Evolutionary conservation across 345 rosid species (phyloP), one percentile per base, ranked within the genome.

Genomic region (Heritiera littoralis): DNA sequence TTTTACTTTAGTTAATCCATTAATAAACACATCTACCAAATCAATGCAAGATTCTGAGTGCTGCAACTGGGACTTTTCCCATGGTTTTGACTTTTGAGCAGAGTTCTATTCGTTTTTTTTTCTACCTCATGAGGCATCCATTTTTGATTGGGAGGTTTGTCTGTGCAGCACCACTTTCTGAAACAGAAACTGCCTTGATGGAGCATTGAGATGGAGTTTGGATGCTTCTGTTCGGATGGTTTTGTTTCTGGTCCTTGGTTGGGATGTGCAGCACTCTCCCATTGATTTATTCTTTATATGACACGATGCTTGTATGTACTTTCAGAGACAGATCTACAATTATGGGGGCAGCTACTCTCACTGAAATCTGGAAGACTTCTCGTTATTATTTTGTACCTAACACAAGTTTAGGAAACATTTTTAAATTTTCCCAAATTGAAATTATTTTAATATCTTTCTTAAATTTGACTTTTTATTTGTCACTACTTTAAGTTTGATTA

Each of bases 111-210:
- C 10, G 63, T 38, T 60, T 30, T 30, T 40, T 40, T 17, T 68
- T 56, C 52, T 35, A 55, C 72, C 13, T 73, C 7, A 5, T 30
- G 32, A 6, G 61, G 43, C 13, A 28, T 8, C 5, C 5, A 23
- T 72, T 73, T 72, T 73, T 68, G 46, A 46, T 54, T 74, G 75
- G 59, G 72, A 65, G 46, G 69, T 68, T 41, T 58, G 15, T 45
- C 82, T 70, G 72, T 84, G 92, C 89, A 93, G 95, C 97, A 84
- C 97, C 97, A 59, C 80, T 93, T 10, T 91, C 95, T 63, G 97
- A 93, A 86, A 93, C 93, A 4, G 97, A 93, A 82, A 83, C 87
- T 0, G 95, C 97, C 43, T 82, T 93, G 85, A 90, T 93, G 95
- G 95, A 93, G 74, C 91, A 88, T 46, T 93, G 86, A 89, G 73